A percentile compares a stretch with the other conserved stretches of the same genome.
phyloP scores from a whole-genome alignment of 2,329 filamentous ascomycete genomes.

The Rhynchosporium secalis region DNA sequence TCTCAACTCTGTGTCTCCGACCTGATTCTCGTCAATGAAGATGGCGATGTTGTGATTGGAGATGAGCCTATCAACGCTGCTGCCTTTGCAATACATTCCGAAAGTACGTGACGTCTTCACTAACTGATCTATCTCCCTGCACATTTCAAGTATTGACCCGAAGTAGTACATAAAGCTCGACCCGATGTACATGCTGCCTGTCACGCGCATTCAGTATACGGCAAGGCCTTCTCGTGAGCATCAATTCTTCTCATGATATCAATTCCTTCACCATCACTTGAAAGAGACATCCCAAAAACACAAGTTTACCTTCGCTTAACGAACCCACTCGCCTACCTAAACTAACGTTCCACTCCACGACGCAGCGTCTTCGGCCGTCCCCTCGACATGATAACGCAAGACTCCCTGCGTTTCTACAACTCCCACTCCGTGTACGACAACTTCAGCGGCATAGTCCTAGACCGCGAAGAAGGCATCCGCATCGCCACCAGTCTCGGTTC shows the following conservation, averaged over 20 bases:
- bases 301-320: not conserved
- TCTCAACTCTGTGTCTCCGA: slow-evolving; percentile 62
- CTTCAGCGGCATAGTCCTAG: slow-evolving; percentile 55
- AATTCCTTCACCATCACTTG: too few relatives aligned
- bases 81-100: slow-evolving; percentile 49
- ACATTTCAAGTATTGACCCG: not conserved
- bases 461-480: slow-evolving; percentile 49
- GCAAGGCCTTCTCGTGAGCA: slow-evolving; percentile 54
- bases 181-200: slow-evolving; percentile 58
- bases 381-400: slow-evolving; percentile 49
- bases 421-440: slow-evolving; percentile 42
- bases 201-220: slow-evolving; percentile 56
- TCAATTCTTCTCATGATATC: too few relatives aligned
- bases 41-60: slow-evolving; percentile 62
- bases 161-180: slow-evolving; percentile 54
- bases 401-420: slow-evolving; percentile 54
- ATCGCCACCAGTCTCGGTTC: slow-evolving; percentile 50
- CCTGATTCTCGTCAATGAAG: slow-evolving; percentile 62
- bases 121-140: not conserved
- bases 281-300: too few relatives aligned
- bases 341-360: not conserved
- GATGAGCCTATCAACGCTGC: slow-evolving; percentile 51
- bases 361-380: slow-evolving; percentile 49
- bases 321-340: not conserved
- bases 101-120: slow-evolving; percentile 34